Evolutionary conservation across 352 stramenopile species (phyloP).

Genomic region (Pythium rishiriense): DNA sequence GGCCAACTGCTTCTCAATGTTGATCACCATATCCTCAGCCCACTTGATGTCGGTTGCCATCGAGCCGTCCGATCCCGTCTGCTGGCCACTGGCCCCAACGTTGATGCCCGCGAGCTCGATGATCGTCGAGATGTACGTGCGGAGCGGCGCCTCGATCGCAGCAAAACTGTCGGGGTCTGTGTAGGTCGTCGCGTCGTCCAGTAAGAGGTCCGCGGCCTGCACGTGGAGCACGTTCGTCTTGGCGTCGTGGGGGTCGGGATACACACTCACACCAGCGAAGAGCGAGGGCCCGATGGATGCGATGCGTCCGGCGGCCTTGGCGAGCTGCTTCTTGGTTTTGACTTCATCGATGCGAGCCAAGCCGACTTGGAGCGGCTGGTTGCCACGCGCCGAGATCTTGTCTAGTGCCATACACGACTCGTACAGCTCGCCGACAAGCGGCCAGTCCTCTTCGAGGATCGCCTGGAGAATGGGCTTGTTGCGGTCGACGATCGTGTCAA

Average conservation of each 20-base stretch:
- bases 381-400: slow-evolving; percentile 9
- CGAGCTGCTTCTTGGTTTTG: slow-evolving; percentile 18
- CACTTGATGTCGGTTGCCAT: slow-evolving; percentile 2
- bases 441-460: slow-evolving; percentile 63
- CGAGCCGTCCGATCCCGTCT: slow-evolving; percentile 7
- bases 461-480: slow-evolving; percentile 52
- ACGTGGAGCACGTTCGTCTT: slow-evolving; percentile 69
- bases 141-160: slow-evolving; percentile 37
- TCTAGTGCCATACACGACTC: slow-evolving; percentile 60
- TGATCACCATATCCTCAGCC: slow-evolving; percentile 42
- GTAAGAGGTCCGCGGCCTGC: slow-evolving; percentile 53
- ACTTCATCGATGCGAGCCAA: slow-evolving; percentile 5
- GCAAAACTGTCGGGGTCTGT: slow-evolving; percentile 47
- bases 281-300: slow-evolving; percentile 36
- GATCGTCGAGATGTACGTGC: slow-evolving; percentile 39
- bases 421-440: slow-evolving; percentile 57
- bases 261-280: slow-evolving; percentile 64
- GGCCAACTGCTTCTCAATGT: slow-evolving; percentile 69
- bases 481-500: slow-evolving; percentile 41
- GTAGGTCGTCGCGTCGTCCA: slow-evolving; percentile 91
- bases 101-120: slow-evolving; percentile 29
- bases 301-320: slow-evolving; percentile 25
- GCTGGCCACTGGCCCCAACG: slow-evolving; percentile 1
- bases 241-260: slow-evolving; percentile 69
- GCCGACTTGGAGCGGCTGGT: slow-evolving; percentile 11